These are phyloP conservation scores for Trichoderma harzianum DNA, from an alignment of 2,329 filamentous ascomycete species.

Conservation along the genomic window DNA sequence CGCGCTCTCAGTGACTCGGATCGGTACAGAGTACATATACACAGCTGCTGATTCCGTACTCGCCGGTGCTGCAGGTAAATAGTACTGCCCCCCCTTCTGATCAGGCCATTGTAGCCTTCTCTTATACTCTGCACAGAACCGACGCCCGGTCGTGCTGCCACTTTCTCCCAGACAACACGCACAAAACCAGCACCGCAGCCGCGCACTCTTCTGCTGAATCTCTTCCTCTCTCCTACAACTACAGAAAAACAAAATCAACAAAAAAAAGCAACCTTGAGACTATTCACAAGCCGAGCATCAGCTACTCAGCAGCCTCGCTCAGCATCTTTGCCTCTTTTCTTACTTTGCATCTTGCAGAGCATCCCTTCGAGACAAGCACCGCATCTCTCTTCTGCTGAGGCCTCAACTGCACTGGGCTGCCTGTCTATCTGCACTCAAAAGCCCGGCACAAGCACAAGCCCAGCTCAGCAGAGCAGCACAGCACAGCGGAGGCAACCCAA, in stretches of 20 bases:
- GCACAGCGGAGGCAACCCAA: background rate
- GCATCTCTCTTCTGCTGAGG: background rate
- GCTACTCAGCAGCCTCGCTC: conserved; percentile 6
- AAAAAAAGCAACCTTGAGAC: background rate
- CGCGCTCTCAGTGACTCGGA: background rate
- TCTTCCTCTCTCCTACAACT: background rate
- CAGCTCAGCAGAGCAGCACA: background rate
- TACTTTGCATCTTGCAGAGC: background rate
- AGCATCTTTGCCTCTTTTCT: conserved; percentile 2
- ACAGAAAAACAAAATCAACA: background rate
- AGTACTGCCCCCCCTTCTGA: background rate
- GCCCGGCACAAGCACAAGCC: background rate
- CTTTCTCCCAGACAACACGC: background rate
- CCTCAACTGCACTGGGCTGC: no score
- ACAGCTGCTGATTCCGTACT: background rate
- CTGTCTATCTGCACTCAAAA: background rate
- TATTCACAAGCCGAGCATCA: conserved; percentile 10
- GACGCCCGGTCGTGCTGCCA: background rate
- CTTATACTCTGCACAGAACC: background rate
- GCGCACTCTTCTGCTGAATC: background rate
- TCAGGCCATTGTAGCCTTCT: background rate
- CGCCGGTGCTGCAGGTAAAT: background rate
- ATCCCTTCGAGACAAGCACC: background rate
- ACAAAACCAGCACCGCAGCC: background rate
- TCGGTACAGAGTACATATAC: background rate